phyloP scores from a whole-genome alignment of 345 rosid genomes.

The Hirschfeldia incana region DNA sequence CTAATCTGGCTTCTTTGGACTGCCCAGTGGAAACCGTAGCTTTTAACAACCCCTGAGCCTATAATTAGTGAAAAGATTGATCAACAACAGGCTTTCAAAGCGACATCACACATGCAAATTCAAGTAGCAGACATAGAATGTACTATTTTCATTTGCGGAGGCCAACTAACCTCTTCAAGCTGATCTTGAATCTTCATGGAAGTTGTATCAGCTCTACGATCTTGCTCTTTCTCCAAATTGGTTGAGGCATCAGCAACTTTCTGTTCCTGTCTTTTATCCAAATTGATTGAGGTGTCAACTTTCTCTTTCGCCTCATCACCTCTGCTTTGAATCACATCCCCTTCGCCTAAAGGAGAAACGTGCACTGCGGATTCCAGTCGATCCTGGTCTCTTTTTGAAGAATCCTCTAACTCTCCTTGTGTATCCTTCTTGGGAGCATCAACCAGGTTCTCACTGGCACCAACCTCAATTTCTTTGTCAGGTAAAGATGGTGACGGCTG shows the following conservation, averaged over 20 bases:
- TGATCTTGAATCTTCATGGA: slow-evolving; percentile 67
- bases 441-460: slow-evolving; percentile 40
- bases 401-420: slow-evolving; percentile 43
- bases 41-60: slow-evolving; percentile 97
- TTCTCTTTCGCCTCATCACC: slow-evolving; percentile 46
- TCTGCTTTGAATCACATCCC: slow-evolving; percentile 39
- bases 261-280: slow-evolving; percentile 48
- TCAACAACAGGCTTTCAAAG: slow-evolving; percentile 15
- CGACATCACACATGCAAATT: not conserved
- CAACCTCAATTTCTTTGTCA: slow-evolving; percentile 53
- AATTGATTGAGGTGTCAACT: slow-evolving; percentile 44
- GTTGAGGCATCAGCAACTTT: slow-evolving; percentile 33
- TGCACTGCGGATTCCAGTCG: slow-evolving; percentile 42
- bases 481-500: slow-evolving; percentile 43
- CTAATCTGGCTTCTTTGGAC: slow-evolving; percentile 97
- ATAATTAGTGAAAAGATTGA: slow-evolving; percentile 40
- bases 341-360: slow-evolving; percentile 44
- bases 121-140: slow-evolving; percentile 3
- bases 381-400: slow-evolving; percentile 50
- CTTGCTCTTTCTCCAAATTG: slow-evolving; percentile 49
- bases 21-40: slow-evolving; percentile 80
- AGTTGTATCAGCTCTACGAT: slow-evolving; percentile 45
- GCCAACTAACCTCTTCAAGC: slow-evolving; percentile 80
- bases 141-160: slow-evolving; percentile 6
- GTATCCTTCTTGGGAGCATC: slow-evolving; percentile 37